A percentile compares a stretch with the other conserved stretches of the same genome.
These are phyloP conservation scores for Diaporthe velutina DNA, from an alignment of 2,329 filamentous ascomycete species.

Conservation along the genomic window DNA sequence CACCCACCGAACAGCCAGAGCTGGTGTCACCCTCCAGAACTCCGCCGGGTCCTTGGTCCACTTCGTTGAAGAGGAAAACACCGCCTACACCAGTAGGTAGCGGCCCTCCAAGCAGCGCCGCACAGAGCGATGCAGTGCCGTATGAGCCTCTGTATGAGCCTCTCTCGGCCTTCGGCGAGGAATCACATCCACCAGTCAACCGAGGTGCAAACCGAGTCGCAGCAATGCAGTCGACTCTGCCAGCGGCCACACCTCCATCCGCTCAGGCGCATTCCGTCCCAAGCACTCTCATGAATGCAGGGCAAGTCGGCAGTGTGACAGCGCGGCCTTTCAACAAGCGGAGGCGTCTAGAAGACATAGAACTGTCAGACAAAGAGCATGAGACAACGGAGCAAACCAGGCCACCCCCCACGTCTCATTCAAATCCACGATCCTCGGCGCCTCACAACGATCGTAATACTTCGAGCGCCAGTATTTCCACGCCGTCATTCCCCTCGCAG, in stretches of 20 bases:
- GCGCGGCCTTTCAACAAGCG: background rate
- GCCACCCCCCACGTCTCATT: background rate
- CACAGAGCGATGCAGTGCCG: constrained; percentile 49
- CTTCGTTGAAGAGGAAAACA: constrained; percentile 24
- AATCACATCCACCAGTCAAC: constrained; percentile 42
- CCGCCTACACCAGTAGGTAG: constrained; percentile 27
- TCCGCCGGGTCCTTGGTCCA: background rate
- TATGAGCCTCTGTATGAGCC: constrained; percentile 45
- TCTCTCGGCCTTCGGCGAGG: constrained; percentile 43
- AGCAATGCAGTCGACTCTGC: constrained; percentile 5
- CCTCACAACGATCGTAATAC: background rate
- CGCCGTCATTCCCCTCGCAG: constrained; percentile 1
- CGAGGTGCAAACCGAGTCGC: constrained; percentile 40
- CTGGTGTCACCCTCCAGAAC: background rate
- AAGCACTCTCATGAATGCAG: constrained; percentile 45
- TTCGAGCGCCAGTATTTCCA: constrained; percentile 27
- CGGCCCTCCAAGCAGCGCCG: constrained; percentile 46
- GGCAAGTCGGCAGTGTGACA: background rate
- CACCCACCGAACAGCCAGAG: background rate
- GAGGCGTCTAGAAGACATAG: constrained; percentile 13
- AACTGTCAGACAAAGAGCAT: background rate
- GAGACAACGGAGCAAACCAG: background rate
- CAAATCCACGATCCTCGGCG: background rate
- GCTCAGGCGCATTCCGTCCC: constrained; percentile 47
- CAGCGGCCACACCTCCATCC: constrained; percentile 49